phyloP scores from a whole-genome alignment of 2,329 filamentous ascomycete genomes.

The Cercospora janseana region DNA sequence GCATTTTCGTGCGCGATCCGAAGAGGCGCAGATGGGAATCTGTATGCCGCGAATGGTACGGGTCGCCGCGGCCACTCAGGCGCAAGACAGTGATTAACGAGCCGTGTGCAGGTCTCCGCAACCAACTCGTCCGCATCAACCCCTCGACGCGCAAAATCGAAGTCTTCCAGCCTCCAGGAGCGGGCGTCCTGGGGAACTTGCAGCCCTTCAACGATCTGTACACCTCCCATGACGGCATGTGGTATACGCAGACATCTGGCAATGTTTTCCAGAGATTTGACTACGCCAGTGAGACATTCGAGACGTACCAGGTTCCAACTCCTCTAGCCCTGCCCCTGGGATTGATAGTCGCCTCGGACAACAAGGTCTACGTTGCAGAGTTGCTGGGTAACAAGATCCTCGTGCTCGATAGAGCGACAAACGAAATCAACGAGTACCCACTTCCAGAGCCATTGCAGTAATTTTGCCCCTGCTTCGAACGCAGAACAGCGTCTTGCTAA shows the following conservation, averaged over 20 bases:
- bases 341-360: constrained; percentile 20
- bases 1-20: constrained; percentile 23
- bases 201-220: constrained; percentile 30
- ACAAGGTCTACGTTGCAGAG: constrained; percentile 23
- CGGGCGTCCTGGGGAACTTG: constrained; percentile 23
- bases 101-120: constrained; percentile 26
- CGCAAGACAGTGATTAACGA: background rate
- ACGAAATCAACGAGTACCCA: constrained; percentile 20
- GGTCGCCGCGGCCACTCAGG: too few relatives aligned
- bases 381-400: constrained; percentile 26
- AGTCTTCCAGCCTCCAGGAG: constrained; percentile 26
- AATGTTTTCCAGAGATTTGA: constrained; percentile 25
- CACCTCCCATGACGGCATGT: constrained; percentile 24
- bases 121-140: constrained; percentile 29
- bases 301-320: constrained; percentile 23
- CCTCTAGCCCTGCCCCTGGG: constrained; percentile 24
- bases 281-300: constrained; percentile 23
- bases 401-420: constrained; percentile 16
- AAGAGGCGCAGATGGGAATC: constrained; percentile 24
- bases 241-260: constrained; percentile 26
- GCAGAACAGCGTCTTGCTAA: too few relatives aligned
- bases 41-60: constrained; percentile 20
- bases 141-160: constrained; percentile 15
- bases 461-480: background rate
- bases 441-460: constrained; percentile 17